Evolutionary conservation across 1,284 basidiomycete species (phyloP).

Genomic region (Ganoderma boninense): DNA sequence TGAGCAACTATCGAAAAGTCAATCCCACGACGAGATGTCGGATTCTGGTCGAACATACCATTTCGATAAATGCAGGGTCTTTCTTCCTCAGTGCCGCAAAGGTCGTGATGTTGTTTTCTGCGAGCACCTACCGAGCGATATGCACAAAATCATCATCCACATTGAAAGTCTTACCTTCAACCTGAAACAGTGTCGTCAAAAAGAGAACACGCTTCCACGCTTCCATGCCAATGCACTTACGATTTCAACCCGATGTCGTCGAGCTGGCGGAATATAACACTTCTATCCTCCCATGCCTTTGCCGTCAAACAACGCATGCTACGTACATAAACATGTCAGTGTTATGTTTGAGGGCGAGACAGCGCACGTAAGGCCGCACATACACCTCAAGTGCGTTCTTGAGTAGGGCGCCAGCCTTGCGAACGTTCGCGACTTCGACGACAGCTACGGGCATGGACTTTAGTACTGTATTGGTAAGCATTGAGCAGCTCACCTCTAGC

Average conservation of each 20-base stretch:
- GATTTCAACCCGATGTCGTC: conserved; percentile 88
- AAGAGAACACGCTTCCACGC: background rate
- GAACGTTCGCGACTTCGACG: conserved; percentile 75
- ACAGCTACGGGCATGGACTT: conserved; percentile 52
- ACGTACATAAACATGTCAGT: conserved; percentile 3
- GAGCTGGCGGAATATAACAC: conserved; percentile 80
- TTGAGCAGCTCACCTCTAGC: conserved; percentile 58
- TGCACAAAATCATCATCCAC: background rate
- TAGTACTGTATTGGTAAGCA: background rate
- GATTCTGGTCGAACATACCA: conserved; percentile 46
- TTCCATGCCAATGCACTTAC: conserved; percentile 50
- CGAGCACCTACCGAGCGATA: conserved; percentile 61
- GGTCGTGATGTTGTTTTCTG: conserved; percentile 73
- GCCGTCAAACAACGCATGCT: conserved; percentile 78
- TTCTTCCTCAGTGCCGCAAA: conserved; percentile 65
- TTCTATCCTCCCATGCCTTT: conserved; percentile 87
- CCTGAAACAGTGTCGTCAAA: conserved; percentile 40
- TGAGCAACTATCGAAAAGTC: conserved; percentile 62
- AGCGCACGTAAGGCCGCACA: background rate
- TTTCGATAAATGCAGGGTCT: conserved; percentile 67
- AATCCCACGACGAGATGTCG: background rate
- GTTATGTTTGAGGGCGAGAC: background rate
- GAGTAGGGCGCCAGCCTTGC: conserved; percentile 66
- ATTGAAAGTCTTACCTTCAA: conserved; percentile 55
- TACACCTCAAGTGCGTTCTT: conserved; percentile 79